Evolutionary conservation across 257 asterid genomes (phyloP), one percentile per base, ranked within the genome.

Genomic region (Nicotiana sylvestris): DNA sequence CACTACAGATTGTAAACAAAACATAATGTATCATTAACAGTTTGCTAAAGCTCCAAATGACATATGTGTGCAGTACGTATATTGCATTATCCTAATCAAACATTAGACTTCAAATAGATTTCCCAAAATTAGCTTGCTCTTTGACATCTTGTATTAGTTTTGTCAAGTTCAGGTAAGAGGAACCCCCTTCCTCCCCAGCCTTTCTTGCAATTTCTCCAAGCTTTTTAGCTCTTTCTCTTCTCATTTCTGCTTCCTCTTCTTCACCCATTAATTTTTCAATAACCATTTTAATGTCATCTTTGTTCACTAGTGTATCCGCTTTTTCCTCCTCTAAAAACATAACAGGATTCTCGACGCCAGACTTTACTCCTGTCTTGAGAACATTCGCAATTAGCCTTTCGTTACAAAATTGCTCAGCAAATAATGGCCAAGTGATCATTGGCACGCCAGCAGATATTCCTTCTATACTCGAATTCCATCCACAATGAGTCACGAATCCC

Each of bases 391-490:
- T 25, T 18, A 92, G 81, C 91, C 86, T 90, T 83, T 93, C 95
- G 12, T 90, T 92, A 76, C 88, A 80, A 62, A 93, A 93, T 56
- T 93, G 97, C 56, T 93, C 97, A 0, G 88, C 89, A 15, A 86
- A 90, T 5, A 85, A 32, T 0, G 96, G 96, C 93, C 92, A 89
- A 1, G 97, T 93, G 30, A 89, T 76, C 92, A 93, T 66, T 1
- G 93, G 91, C 65, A 90, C 25, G 6, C 95, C 93, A 0, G 88
- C 85, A 6, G 88, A 72, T 21, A 90, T 82, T 2, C 89, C 97
- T 85, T 93, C 97, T 0, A 93, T 76, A 0, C 86, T 81, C 43
- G 97, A 92, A 76, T 91, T 91, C 97, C 97, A 91, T 17, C 94
- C 94, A 18, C 96, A 90, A 11, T 93, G 97, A 3, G 96, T 91